Conservation (phyloP, 1,139 yeast species). For the Sporopachydermia cereana region DNA sequence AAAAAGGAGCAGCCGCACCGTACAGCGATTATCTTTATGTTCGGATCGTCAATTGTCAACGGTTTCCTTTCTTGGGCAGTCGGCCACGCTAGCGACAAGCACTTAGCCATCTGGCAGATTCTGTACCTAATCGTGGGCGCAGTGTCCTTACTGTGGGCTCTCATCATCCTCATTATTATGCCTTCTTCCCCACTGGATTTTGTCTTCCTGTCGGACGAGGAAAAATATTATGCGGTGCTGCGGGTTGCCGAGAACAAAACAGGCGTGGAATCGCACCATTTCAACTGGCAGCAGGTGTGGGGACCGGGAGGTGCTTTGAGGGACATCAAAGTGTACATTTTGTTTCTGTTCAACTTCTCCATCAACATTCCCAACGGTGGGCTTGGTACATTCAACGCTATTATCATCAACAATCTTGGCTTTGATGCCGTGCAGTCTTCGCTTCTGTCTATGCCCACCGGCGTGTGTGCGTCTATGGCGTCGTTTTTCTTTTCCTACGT, state of each 20-base stretch:
- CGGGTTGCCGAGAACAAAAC: background rate
- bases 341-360: conserved; percentile 12
- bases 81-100: background rate
- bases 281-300: background rate
- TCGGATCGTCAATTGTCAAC: background rate
- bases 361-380: conserved; percentile 19
- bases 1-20: background rate
- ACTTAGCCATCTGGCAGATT: background rate
- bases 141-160: background rate
- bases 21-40: background rate
- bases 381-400: conserved; percentile 28
- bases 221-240: background rate
- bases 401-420: conserved; percentile 37
- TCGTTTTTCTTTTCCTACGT: conserved; percentile 22
- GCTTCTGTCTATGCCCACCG: conserved; percentile 34
- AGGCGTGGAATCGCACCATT: background rate
- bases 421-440: conserved; percentile 29
- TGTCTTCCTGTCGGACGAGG: background rate
- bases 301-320: background rate
- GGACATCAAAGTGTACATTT: background rate
- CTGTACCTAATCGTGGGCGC: background rate
- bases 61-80: background rate
- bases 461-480: conserved; percentile 29
- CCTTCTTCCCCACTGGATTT: background rate
- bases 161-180: background rate